phyloP scores from a whole-genome alignment of 306 rosid genomes.

The Vicia villosa region DNA sequence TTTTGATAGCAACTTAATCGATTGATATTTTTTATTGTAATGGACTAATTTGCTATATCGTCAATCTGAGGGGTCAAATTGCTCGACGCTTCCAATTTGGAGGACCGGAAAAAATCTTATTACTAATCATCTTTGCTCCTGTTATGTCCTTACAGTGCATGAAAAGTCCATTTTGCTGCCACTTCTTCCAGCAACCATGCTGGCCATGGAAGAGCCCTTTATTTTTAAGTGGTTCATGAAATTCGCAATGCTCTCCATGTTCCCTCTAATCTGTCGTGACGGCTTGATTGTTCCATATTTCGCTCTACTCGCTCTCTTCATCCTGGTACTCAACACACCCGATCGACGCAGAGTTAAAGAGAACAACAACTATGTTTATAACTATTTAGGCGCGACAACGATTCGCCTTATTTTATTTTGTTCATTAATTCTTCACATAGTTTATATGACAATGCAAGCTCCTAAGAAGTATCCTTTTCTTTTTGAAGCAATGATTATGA shows the following conservation, averaged over 20 bases:
- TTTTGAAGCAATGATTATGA: constrained; percentile 85
- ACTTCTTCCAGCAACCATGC: constrained; percentile 82
- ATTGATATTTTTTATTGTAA: background rate
- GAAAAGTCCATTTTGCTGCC: constrained; percentile 93
- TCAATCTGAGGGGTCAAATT: background rate
- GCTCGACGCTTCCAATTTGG: background rate
- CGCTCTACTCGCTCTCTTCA: constrained; percentile 55
- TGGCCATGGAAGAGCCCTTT: constrained; percentile 81
- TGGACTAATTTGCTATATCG: background rate
- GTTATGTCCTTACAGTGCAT: constrained; percentile 64
- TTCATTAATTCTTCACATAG: constrained; percentile 69
- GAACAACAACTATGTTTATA: constrained; percentile 17
- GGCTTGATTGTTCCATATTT: constrained; percentile 65
- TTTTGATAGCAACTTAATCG: background rate
- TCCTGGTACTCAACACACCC: constrained; percentile 50
- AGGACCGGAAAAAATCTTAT: background rate
- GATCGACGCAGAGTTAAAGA: constrained; percentile 37
- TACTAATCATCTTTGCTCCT: constrained; percentile 21
- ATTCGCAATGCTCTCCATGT: constrained; percentile 76
- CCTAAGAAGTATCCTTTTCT: constrained; percentile 82
- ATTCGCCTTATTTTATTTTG: constrained; percentile 36
- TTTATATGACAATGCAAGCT: constrained; percentile 63
- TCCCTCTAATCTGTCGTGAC: constrained; percentile 79
- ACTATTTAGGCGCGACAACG: constrained; percentile 36
- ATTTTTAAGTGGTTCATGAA: constrained; percentile 57